These are phyloP conservation scores for Emmonsia crescens DNA, from an alignment of 2,329 filamentous ascomycete species.

Conservation along the genomic window DNA sequence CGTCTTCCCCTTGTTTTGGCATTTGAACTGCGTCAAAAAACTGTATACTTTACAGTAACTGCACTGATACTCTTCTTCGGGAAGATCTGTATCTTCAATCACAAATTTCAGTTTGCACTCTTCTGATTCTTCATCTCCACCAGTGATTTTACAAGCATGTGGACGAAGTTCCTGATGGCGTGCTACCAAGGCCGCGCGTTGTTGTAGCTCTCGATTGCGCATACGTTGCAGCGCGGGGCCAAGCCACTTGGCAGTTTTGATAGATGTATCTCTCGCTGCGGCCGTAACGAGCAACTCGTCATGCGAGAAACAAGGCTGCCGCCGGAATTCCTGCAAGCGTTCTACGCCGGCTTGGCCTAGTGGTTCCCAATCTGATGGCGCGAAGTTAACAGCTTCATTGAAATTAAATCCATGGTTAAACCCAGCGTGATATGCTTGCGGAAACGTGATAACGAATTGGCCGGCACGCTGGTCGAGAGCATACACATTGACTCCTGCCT, in stretches of 20 bases:
- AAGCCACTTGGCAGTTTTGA: conserved; percentile 91
- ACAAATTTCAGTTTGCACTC: conserved; percentile 51
- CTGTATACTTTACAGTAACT: conserved; percentile 83
- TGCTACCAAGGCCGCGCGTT: conserved; percentile 57
- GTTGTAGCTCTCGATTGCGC: conserved; percentile 57
- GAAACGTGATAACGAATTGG: conserved; percentile 93
- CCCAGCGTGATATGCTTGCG: conserved; percentile 91
- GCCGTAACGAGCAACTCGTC: conserved; percentile 90
- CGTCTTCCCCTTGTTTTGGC: conserved; percentile 67
- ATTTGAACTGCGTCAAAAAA: conserved; percentile 84
- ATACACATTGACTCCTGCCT: conserved; percentile 85
- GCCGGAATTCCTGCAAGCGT: conserved; percentile 72
- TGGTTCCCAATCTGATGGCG: conserved; percentile 88
- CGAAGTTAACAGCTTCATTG: conserved; percentile 98
- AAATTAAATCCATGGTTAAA: conserved; percentile 99
- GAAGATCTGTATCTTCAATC: conserved; percentile 61
- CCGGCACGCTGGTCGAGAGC: conserved; percentile 93
- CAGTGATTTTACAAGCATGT: conserved; percentile 46
- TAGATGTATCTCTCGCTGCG: conserved; percentile 65
- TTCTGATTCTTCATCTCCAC: conserved; percentile 34
- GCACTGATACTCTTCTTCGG: conserved; percentile 90
- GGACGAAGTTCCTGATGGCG: conserved; percentile 49
- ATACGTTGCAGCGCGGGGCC: conserved; percentile 75
- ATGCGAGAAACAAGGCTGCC: conserved; percentile 94
- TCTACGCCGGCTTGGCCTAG: conserved; percentile 79